Evolutionary conservation across 148 eudicot species (phyloP).

Genomic region (Pouteria glomerata): DNA sequence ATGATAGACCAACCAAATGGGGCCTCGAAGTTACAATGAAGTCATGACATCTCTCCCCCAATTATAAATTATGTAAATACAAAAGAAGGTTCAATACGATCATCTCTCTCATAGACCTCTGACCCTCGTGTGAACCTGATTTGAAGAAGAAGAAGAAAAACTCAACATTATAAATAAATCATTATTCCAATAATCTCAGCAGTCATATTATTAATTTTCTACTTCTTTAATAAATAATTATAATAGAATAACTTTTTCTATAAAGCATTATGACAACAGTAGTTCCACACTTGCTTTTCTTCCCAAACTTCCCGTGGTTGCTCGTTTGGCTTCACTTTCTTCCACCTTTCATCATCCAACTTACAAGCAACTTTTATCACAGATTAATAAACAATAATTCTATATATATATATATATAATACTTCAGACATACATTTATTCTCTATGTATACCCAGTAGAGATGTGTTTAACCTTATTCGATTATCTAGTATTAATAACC

Average conservation of each 20-base stretch:
- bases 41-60: background rate
- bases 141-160: conserved; percentile 13
- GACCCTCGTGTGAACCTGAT: conserved; percentile 8
- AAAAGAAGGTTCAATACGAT: background rate
- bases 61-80: background rate
- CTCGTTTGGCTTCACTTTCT: conserved; percentile 4
- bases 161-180: too few relatives aligned
- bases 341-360: background rate
- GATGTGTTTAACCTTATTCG: too few relatives aligned
- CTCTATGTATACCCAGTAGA: too few relatives aligned
- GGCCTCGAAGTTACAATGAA: conserved; percentile 6
- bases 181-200: too few relatives aligned
- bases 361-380: conserved; percentile 6
- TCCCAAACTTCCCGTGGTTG: conserved; percentile 3
- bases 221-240: background rate
- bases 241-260: conserved; percentile 2
- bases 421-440: too few relatives aligned
- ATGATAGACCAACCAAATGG: conserved; percentile 4
- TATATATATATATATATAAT: too few relatives aligned
- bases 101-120: background rate
- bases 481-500: too few relatives aligned
- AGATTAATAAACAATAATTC: background rate
- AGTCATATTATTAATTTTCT: too few relatives aligned
- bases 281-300: background rate
- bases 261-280: background rate